Base-by-base conservation (phyloP, 2,329 filamentous ascomycete genomes). In the Aureobasidium musti region DNA sequence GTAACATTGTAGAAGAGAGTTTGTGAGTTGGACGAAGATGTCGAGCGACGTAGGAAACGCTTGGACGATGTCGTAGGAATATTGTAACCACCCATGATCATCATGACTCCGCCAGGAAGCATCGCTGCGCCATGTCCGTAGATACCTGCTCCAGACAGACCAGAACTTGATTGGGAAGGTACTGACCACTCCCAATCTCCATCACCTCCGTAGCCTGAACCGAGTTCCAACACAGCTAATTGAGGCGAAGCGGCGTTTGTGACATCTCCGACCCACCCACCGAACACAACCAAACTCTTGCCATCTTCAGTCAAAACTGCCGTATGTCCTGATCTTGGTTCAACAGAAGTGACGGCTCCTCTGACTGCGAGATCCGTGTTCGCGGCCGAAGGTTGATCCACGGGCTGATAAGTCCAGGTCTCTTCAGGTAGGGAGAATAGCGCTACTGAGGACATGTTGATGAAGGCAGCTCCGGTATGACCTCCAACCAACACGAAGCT, bases 381-480 rank as follows among this genome's bases (percentile, higher is more conserved):
- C 1, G 78, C 71, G 7, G 70, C 69, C 5, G 77, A 72, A 13
- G 80, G 78, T 65, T 82, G 79, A 7, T 84, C 79, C n/a, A 93
- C 86, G 1, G 84, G 82, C 30, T 96, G 81, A 75, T 94, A 97
- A 33, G 87, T 89, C 94, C 94, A 98, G 63, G 86, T 89, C 73
- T 92, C 88, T 73, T 96, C 90, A 0, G 94, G 94, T 7, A 97
- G 81, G 64, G 88, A 93, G 82, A 93, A 97, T 1, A 97, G 81
- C 0, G 92, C 94, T 1, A 94, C 86, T 50, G 92, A 91, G 66
- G 91, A 96, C 89, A 96, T 97, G 76, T 97, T 96, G 79, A 97
- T 89, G 74, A 97, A 97, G 0, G 92, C 93, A 19, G 82, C 78
- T 71, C 87, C 82, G 0, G 92, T 96, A 75, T 97, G 92, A 0